phyloP scores from a whole-genome alignment of 2,329 filamentous ascomycete species.

The Phialophora macrospora region DNA sequence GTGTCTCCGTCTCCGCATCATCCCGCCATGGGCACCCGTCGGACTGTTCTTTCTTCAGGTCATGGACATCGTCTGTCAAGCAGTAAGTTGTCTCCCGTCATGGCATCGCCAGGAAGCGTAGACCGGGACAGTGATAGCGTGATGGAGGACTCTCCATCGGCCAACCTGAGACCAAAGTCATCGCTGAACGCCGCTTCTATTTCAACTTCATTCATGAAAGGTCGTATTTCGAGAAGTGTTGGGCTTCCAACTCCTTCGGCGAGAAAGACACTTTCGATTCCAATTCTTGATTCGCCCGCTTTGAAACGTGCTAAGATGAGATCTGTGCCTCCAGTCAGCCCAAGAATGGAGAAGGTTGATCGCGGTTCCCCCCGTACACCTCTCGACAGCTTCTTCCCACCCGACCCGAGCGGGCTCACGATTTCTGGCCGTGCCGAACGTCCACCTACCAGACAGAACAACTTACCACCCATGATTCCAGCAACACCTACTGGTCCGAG shows the following conservation, averaged over 20 bases:
- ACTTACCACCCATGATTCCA: conserved; percentile 60
- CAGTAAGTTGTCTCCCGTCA: conserved; percentile 47
- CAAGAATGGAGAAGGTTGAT: conserved; percentile 61
- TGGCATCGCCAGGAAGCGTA: conserved; percentile 39
- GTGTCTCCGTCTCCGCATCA: conserved; percentile 39
- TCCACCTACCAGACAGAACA: conserved; percentile 46
- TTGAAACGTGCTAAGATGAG: conserved; percentile 60
- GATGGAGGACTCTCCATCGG: conserved; percentile 44
- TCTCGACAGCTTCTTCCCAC: conserved; percentile 71
- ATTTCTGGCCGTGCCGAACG: conserved; percentile 69
- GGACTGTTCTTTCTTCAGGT: conserved; percentile 31
- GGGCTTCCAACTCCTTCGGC: conserved; percentile 50
- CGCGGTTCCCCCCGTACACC: conserved; percentile 75
- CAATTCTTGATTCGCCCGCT: conserved; percentile 43
- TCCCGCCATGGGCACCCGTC: conserved; percentile 36
- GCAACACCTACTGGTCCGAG: conserved; percentile 78
- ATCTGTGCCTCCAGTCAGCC: conserved; percentile 63
- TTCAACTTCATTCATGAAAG: conserved; percentile 46
- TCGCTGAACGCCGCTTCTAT: conserved; percentile 43
- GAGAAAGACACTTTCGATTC: conserved; percentile 44
- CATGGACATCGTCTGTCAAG: conserved; percentile 38
- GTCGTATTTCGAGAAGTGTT: conserved; percentile 48
- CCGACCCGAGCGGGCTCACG: conserved; percentile 80
- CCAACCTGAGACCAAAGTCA: conserved; percentile 42
- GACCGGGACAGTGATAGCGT: conserved; percentile 44